phyloP scores from a whole-genome alignment of 2,329 filamentous ascomycete genomes.

The Pseudogymnoascus pannorum region DNA sequence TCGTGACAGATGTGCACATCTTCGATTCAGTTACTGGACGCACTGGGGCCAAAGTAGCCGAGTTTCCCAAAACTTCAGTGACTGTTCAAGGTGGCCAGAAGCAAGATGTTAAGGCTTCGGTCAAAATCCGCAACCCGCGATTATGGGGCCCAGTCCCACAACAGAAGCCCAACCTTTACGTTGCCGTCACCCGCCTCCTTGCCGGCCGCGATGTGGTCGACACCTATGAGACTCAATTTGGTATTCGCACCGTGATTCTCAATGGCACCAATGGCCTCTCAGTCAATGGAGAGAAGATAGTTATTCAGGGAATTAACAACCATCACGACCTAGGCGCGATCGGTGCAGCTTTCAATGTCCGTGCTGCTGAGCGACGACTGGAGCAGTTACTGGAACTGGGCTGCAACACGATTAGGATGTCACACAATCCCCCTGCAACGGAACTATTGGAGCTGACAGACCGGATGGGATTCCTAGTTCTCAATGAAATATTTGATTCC shows the following conservation, averaged over 20 bases:
- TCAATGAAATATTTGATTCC: conserved; percentile 47
- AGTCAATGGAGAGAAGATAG: conserved; percentile 39
- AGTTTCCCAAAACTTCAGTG: conserved; percentile 28
- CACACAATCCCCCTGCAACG: conserved; percentile 46
- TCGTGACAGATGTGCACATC: conserved; percentile 36
- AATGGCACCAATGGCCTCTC: conserved; percentile 35
- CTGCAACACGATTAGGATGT: conserved; percentile 41
- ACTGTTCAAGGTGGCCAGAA: conserved; percentile 28
- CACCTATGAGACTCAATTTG: conserved; percentile 43
- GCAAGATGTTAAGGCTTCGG: conserved; percentile 29
- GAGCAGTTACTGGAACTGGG: conserved; percentile 43
- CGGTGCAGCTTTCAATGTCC: conserved; percentile 42
- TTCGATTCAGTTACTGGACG: conserved; percentile 29
- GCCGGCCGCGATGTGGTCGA: conserved; percentile 30
- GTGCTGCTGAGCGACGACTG: conserved; percentile 42
- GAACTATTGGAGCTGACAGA: conserved; percentile 45
- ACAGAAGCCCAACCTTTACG: conserved; percentile 41
- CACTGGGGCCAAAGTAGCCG: conserved; percentile 28
- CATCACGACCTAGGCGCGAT: conserved; percentile 46
- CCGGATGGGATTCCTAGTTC: conserved; percentile 41
- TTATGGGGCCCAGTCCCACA: conserved; percentile 42
- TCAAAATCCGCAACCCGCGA: conserved; percentile 24
- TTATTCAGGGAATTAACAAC: conserved; percentile 41
- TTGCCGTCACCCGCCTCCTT: conserved; percentile 37
- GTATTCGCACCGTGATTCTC: conserved; percentile 39